phyloP scores from a whole-genome alignment of 257 asterid species.

The Salvia miltiorrhiza region DNA sequence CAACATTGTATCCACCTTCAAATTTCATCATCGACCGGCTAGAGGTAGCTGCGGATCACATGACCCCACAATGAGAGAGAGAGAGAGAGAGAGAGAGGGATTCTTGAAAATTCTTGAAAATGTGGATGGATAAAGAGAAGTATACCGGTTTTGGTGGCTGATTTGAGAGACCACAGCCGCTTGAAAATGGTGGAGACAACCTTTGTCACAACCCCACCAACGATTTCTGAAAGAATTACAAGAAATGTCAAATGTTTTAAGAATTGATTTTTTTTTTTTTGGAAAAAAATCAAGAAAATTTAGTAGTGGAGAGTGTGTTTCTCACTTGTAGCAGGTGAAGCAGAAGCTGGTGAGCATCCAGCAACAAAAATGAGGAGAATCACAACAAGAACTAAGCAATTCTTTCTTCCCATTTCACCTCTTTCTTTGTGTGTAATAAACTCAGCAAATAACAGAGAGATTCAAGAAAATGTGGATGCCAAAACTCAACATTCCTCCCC shows the following conservation, averaged over 20 bases:
- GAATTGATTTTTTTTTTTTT: too few relatives aligned
- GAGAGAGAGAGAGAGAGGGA: not conserved
- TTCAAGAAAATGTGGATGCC: slow-evolving; percentile 32
- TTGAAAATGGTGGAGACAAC: slow-evolving; percentile 75
- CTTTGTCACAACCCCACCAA: slow-evolving; percentile 77
- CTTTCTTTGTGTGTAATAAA: not conserved
- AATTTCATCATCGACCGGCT: slow-evolving; percentile 95
- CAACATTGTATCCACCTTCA: slow-evolving; percentile 87
- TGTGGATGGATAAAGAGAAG: not conserved
- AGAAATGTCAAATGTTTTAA: not conserved
- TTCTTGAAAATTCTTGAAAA: slow-evolving; percentile 15
- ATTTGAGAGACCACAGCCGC: slow-evolving; percentile 80
- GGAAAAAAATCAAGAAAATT: not conserved
- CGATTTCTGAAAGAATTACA: slow-evolving; percentile 49
- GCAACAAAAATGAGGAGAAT: slow-evolving; percentile 38
- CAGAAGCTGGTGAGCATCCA: slow-evolving; percentile 66
- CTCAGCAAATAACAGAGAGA: slow-evolving; percentile 12
- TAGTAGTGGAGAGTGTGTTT: not conserved
- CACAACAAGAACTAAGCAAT: slow-evolving; percentile 29
- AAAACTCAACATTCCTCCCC: slow-evolving; percentile 28
- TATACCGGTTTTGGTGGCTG: slow-evolving; percentile 63
- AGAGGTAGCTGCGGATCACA: slow-evolving; percentile 46
- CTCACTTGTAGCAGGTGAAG: slow-evolving; percentile 88
- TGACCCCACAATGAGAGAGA: not conserved
- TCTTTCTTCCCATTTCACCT: slow-evolving; percentile 52